phyloP scores from a whole-genome alignment of 2,329 filamentous ascomycete genomes.

The Fusarium caatingaense region DNA sequence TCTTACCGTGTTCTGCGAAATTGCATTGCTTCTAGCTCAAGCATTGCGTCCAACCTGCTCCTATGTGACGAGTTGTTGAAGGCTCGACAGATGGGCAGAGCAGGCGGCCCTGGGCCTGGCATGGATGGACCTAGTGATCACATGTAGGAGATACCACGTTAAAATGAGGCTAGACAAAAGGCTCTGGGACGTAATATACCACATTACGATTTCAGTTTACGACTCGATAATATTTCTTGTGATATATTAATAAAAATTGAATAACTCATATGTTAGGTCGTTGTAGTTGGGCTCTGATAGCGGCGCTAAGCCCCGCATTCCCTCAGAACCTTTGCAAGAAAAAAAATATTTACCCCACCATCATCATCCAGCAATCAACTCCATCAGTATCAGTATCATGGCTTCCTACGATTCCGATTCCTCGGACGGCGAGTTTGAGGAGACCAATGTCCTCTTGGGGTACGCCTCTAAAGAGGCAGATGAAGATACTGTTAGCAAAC shows the following conservation, averaged over 20 bases:
- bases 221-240: neutral
- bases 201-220: constrained; percentile 33
- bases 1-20: constrained; percentile 96
- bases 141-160: constrained; percentile 56
- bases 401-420: constrained; percentile 89
- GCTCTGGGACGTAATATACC: constrained; percentile 45
- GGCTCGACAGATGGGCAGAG: constrained; percentile 90
- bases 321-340: constrained; percentile 39
- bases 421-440: constrained; percentile 75
- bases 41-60: constrained; percentile 94
- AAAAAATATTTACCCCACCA: constrained; percentile 58
- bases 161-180: constrained; percentile 54
- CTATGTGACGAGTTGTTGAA: constrained; percentile 98
- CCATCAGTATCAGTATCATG: constrained; percentile 60
- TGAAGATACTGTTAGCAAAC: constrained; percentile 85
- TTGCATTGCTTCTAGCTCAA: constrained; percentile 90
- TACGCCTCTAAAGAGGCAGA: constrained; percentile 85
- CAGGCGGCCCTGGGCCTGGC: constrained; percentile 70
- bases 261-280: neutral
- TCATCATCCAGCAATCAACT: constrained; percentile 37
- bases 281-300: constrained; percentile 20
- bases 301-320: constrained; percentile 49
- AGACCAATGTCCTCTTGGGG: constrained; percentile 89
- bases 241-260: constrained; percentile 1
- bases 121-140: constrained; percentile 71